Conservation (phyloP, 1,284 basidiomycete species). For the Uromyces viciae-fabae region DNA sequence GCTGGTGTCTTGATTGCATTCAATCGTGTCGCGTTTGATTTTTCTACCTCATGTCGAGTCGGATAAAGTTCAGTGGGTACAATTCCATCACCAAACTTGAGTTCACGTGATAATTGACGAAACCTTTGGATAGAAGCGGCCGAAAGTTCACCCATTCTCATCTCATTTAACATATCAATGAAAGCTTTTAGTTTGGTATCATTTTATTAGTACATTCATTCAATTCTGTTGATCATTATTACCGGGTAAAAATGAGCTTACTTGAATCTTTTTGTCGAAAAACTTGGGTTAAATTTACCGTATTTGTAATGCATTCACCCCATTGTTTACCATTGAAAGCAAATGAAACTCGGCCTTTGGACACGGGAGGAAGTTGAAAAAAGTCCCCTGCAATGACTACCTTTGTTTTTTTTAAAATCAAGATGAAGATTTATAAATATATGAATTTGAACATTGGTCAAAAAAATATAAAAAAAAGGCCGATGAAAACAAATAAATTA, state of each 20-base stretch:
- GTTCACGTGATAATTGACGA: constrained; percentile 62
- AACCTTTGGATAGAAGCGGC: constrained; percentile 64
- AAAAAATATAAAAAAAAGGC: neutral
- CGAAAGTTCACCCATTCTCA: constrained; percentile 73
- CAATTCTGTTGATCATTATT: constrained; percentile 35
- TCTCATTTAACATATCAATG: constrained; percentile 82
- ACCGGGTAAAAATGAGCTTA: constrained; percentile 40
- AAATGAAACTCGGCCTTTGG: constrained; percentile 61
- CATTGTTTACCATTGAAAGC: constrained; percentile 86
- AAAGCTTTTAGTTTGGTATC: constrained; percentile 62
- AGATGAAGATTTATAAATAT: neutral
- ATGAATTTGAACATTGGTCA: neutral
- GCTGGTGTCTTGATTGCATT: constrained; percentile 47
- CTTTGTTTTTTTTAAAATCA: constrained; percentile 58
- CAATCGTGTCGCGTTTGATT: constrained; percentile 71
- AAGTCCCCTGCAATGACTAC: constrained; percentile 91
- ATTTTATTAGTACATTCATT: neutral
- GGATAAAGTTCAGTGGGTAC: constrained; percentile 80
- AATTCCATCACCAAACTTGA: constrained; percentile 66
- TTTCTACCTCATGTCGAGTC: constrained; percentile 76
- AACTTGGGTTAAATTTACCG: constrained; percentile 82
- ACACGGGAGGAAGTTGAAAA: constrained; percentile 91
- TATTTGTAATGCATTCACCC: constrained; percentile 69
- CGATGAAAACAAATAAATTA: too few relatives aligned
- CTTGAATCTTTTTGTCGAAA: constrained; percentile 66